Conservation (phyloP, 352 stramenopile species). For the Phytophthora colocasiae region DNA sequence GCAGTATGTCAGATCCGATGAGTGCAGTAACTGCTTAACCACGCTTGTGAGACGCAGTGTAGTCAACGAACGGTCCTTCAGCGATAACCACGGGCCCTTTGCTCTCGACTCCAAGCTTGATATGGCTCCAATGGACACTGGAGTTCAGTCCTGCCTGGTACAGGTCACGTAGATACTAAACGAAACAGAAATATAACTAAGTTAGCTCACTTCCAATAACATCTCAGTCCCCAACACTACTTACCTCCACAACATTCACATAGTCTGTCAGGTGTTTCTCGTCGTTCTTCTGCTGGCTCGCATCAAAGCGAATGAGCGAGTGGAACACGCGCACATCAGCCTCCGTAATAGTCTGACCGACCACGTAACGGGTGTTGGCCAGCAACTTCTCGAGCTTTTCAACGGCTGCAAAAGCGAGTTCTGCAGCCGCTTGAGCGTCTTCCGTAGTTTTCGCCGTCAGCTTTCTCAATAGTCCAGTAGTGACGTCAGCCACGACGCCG, state of each 20-base stretch:
- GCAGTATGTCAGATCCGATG: no score
- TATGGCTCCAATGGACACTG: slow-evolving; percentile 89
- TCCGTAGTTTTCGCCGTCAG: background rate
- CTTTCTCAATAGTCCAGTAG: background rate
- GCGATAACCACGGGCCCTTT: slow-evolving; percentile 76
- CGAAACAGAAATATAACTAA: no score
- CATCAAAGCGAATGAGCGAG: slow-evolving; percentile 33
- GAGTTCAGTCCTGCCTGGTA: slow-evolving; percentile 86
- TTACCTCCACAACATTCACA: slow-evolving; percentile 42
- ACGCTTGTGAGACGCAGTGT: slow-evolving; percentile 2
- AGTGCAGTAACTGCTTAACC: no score
- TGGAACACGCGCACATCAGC: slow-evolving; percentile 1
- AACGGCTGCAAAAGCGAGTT: background rate
- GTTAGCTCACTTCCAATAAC: no score
- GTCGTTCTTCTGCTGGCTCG: slow-evolving; percentile 28
- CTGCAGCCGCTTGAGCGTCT: background rate
- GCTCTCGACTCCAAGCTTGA: slow-evolving; percentile 90
- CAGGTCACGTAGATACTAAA: slow-evolving; percentile 54
- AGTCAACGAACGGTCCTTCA: slow-evolving; percentile 61
- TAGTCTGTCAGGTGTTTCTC: slow-evolving; percentile 50
- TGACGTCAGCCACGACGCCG: background rate
- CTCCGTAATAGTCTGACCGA: background rate
- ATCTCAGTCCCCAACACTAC: no score
- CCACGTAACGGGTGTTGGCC: background rate
- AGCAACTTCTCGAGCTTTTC: slow-evolving; percentile 1